Base-by-base conservation (phyloP, 2,329 filamentous ascomycete species). In the Zymoseptoria pseudotritici region DNA sequence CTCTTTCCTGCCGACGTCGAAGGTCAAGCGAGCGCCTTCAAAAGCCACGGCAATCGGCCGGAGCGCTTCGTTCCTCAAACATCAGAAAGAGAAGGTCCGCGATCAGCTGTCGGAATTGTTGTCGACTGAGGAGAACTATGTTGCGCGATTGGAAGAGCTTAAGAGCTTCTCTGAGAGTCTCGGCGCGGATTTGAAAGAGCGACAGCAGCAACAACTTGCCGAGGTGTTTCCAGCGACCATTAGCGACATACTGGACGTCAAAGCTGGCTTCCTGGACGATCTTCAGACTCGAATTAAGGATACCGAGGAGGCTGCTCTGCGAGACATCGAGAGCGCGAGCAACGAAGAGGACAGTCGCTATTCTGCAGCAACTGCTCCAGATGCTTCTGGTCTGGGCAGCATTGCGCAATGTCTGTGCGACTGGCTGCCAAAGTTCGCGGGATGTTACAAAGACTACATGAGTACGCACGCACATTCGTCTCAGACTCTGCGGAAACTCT, bases 371-470 rank as follows among this genome's bases (percentile, higher is more conserved):
- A 7, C 22, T 19, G 4, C 52, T 19, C 22, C 52, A 24, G 52
- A 53, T 53, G 52, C 52, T 10, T 53, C 52, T 58, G 93, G 93
- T 55, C 85, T 90, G 17, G 77, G 89, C 49, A 83, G 86, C 50
- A 87, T 97, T 72, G 90, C 91, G 50, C 90, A 87, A 67, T 80
- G 91, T 54, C 86, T 97, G 61, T 78, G 94, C 4, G 89, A 95
- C 66, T 96, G 91, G 90, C 94, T 99, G 66, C 94, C 94, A 6
- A 87, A 87, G 65, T 97, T 99, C 71, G 89, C 90, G 24, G 86
- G 91, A 60, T 91, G 90, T 70, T 99, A 99, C 73, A 87, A 91
- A 66, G 88, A 95, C 65, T 99, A 97, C 73, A 94, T 99, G 74
- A 87, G 87, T 67, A 88, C 91, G 10, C 96, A 96, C 73, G 89